phyloP scores from a whole-genome alignment of 495 filamentous ascomycete genomes.

The Hypoxylon rickii region DNA sequence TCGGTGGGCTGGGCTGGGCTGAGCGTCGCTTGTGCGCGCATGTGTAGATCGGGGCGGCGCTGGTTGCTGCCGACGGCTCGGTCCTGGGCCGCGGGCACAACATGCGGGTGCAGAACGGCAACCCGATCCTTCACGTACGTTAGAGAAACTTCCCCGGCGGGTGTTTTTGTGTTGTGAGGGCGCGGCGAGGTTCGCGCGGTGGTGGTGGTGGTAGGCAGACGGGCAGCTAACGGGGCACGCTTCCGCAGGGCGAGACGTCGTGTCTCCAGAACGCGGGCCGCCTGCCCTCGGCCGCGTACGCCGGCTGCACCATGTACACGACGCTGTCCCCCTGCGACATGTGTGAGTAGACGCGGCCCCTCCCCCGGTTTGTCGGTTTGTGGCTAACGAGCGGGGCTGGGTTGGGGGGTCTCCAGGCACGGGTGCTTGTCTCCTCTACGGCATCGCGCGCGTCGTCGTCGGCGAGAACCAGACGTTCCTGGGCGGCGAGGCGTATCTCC shows the following conservation, averaged over 20 bases:
- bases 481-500: conserved; percentile 76
- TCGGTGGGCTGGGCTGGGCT: no score
- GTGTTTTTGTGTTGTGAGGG: no score
- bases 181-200: no score
- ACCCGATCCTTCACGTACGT: conserved; percentile 75
- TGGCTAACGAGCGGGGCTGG: no score
- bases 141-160: no score
- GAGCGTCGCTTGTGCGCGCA: no score
- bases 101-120: conserved; percentile 77
- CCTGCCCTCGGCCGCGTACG: conserved; percentile 71
- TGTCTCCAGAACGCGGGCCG: conserved; percentile 79
- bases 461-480: conserved; percentile 82
- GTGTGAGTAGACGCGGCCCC: conserved; percentile 56
- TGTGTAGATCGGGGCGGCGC: conserved; percentile 71
- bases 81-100: conserved; percentile 84
- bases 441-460: conserved; percentile 78
- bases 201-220: no score
- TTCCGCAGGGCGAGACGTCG: conserved; percentile 73
- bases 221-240: not conserved
- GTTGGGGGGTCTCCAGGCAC: no score
- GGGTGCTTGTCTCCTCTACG: conserved; percentile 80
- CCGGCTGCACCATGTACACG: conserved; percentile 80
- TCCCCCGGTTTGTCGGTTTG: no score
- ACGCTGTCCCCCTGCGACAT: conserved; percentile 88
- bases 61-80: conserved; percentile 70